A percentile compares a stretch with the other conserved stretches of the same genome.
These are phyloP conservation scores for Madurella mycetomatis DNA, from an alignment of 2,329 filamentous ascomycete species.

Conservation along the genomic window DNA sequence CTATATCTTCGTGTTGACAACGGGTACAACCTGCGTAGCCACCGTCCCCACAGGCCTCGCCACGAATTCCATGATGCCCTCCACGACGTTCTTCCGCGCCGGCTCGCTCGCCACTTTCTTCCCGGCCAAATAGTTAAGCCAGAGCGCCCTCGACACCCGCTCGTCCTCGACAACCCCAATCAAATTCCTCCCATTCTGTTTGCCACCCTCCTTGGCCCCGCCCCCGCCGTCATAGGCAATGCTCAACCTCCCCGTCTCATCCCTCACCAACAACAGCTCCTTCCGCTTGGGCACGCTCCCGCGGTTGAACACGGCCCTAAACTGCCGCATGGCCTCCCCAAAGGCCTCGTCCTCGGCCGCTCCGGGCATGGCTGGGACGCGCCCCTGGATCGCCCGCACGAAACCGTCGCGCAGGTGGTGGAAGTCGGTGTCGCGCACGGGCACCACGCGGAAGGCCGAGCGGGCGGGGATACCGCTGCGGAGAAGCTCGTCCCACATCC, in stretches of 20 bases:
- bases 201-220: constrained; percentile 34
- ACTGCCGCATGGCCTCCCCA: constrained; percentile 66
- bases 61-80: constrained; percentile 83
- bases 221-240: constrained; percentile 58
- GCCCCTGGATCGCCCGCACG: constrained; percentile 75
- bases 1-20: constrained; percentile 20
- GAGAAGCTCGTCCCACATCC: constrained; percentile 71
- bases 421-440: constrained; percentile 92
- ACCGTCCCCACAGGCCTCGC: constrained; percentile 84
- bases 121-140: constrained; percentile 86
- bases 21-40: constrained; percentile 64
- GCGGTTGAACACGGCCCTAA: constrained; percentile 77
- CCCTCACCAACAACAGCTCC: constrained; percentile 69
- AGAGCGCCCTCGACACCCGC: constrained; percentile 73
- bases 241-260: constrained; percentile 59
- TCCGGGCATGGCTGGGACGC: constrained; percentile 46
- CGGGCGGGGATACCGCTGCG: constrained; percentile 60
- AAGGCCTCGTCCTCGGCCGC: constrained; percentile 66
- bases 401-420: constrained; percentile 87
- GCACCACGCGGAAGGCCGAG: constrained; percentile 76
- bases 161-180: constrained; percentile 75
- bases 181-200: constrained; percentile 38
- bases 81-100: constrained; percentile 74
- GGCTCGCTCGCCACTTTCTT: constrained; percentile 81
- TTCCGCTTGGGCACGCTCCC: constrained; percentile 75